Percentiles rank a stretch among this genome's conserved stretches.
These are phyloP conservation scores for Hydnum rufescens DNA, from an alignment of 768 basidiomycete species.

Conservation along the genomic window DNA sequence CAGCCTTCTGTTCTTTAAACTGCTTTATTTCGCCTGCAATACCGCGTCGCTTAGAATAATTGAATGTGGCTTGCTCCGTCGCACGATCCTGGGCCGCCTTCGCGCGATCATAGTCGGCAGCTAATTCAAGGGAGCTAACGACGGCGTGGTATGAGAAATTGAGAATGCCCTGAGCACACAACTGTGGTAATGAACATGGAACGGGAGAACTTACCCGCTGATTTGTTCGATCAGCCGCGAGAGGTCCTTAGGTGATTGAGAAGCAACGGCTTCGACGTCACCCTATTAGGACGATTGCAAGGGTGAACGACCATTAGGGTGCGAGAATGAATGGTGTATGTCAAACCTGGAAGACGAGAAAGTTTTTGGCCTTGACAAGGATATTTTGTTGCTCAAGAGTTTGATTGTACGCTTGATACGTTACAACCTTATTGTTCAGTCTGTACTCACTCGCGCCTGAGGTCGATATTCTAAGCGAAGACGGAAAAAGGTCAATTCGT, in stretches of 20 bases:
- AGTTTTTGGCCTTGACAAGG: slow-evolving; percentile 97
- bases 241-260: slow-evolving; percentile 80
- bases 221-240: slow-evolving; percentile 88
- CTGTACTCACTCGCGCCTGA: slow-evolving; percentile 81
- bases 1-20: slow-evolving; percentile 90
- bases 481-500: background rate
- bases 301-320: background rate
- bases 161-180: background rate
- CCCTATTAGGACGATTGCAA: slow-evolving; percentile 23
- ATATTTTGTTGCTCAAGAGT: slow-evolving; percentile 81
- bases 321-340: background rate
- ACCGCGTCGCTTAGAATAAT: slow-evolving; percentile 83
- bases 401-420: slow-evolving; percentile 75
- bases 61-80: slow-evolving; percentile 85
- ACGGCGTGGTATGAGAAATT: background rate
- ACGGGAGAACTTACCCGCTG: slow-evolving; percentile 31
- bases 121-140: slow-evolving; percentile 56
- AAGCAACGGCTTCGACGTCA: slow-evolving; percentile 94
- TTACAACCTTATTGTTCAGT: slow-evolving; percentile 60
- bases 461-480: slow-evolving; percentile 48
- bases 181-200: too few relatives aligned
- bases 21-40: slow-evolving; percentile 92
- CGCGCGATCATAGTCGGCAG: slow-evolving; percentile 72
- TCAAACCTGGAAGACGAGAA: slow-evolving; percentile 73
- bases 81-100: slow-evolving; percentile 75